phyloP scores from a whole-genome alignment of 164 flowering plant species.

The Nymphaea colorata region DNA sequence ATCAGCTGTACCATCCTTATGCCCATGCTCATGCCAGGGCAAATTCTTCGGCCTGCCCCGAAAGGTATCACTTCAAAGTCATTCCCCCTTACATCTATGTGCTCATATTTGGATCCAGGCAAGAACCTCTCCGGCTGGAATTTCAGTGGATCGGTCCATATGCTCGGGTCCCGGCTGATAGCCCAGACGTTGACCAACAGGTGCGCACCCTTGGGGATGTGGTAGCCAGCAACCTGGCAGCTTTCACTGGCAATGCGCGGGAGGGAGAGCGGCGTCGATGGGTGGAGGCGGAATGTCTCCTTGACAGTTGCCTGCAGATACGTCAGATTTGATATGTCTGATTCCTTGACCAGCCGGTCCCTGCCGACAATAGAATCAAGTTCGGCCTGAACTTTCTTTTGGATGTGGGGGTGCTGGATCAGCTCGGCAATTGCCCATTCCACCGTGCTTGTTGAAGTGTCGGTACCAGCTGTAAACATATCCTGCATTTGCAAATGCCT shows the following conservation, averaged over 20 bases:
- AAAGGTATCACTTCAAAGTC: constrained; percentile 78
- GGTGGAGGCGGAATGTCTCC: constrained; percentile 81
- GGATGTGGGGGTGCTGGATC: constrained; percentile 44
- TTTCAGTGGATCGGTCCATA: constrained; percentile 54
- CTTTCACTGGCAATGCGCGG: constrained; percentile 49
- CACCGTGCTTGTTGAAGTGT: constrained; percentile 75
- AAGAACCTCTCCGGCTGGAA: constrained; percentile 63
- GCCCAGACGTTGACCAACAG: constrained; percentile 77
- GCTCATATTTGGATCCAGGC: constrained; percentile 43
- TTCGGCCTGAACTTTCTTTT: constrained; percentile 39
- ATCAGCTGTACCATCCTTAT: constrained; percentile 54
- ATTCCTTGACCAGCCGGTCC: constrained; percentile 45
- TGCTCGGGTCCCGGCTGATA: constrained; percentile 59
- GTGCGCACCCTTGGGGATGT: constrained; percentile 62
- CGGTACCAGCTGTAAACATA: constrained; percentile 74
- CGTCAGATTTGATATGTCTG: constrained; percentile 42
- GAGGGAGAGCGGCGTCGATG: constrained; percentile 75
- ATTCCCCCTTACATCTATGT: constrained; percentile 53
- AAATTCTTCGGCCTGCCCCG: constrained; percentile 84
- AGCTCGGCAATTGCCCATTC: constrained; percentile 87
- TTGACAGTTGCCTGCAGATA: constrained; percentile 61
- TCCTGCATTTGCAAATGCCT: constrained; percentile 14
- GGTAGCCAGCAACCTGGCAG: constrained; percentile 63
- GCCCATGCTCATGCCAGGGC: constrained; percentile 72
- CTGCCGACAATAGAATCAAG: constrained; percentile 60